Base-by-base conservation (phyloP, 2,329 filamentous ascomycete genomes). In the Monosporascus cannonballus region DNA sequence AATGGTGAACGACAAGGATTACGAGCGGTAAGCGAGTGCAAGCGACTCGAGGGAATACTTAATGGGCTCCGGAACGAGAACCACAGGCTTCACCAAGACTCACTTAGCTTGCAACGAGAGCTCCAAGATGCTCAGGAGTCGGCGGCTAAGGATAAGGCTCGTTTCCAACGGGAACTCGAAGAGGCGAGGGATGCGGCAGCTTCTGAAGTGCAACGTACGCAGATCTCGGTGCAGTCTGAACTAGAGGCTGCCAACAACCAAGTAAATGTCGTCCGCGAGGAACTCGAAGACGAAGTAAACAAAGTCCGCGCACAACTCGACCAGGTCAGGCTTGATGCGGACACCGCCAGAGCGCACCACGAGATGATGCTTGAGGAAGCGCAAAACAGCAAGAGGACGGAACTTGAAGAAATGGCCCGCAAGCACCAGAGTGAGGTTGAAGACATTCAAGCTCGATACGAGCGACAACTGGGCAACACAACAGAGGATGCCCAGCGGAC, bases 341-440 rank as follows among this genome's bases (percentile, higher is more conserved):
- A 96, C 63, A 91, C 88, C 3, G 80, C 84, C 52, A 91, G 87
- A 67, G 90, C 86, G 20, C 87, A 87, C 61, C 85, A 89, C 61
- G 90, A 96, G 65, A 87, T 94, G 75, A 79, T 94, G 50, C 77
- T 96, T 11, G 89, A 96, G 68, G 90, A 94, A 59, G 86, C 87
- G 22, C 82, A 89, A 54, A 82, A 83, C 55, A 83, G 81, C 17
- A 89, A 87, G 71, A 77, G 81, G 51, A 74, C 79, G 1, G 72
- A 77, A 25, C 64, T 84, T 17, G 60, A 62, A 51, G 62, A 65
- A n/a, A 68, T 57, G 24, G 58, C 60, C 34, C 76, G 75, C 51
- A 86, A 82, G 64, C 83, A 89, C 62, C 80, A 84, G 59, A 83
- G 86, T 58, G 81, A 85, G 53, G 71, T 91, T 2, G 88, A 91